Percentiles rank a stretch among this genome's conserved stretches.
phyloP scores from a whole-genome alignment of 192 early-diverging fungal genomes.

The Allomyces macrogynus region DNA sequence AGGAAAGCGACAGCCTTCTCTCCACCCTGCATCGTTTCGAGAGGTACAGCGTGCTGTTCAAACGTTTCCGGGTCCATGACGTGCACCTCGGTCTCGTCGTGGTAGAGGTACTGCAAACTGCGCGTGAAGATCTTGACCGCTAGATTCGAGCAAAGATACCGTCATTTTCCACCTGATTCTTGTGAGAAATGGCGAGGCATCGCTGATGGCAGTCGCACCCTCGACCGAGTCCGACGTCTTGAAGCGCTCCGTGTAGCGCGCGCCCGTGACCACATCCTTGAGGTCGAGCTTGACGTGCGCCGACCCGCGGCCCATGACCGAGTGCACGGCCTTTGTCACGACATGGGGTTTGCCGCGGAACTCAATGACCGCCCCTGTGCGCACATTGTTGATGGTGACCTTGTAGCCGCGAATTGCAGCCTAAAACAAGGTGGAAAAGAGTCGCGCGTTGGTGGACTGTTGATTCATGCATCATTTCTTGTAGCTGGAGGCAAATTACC shows the following conservation, averaged over 20 bases:
- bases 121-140: constrained; percentile 36
- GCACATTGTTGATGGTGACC: background rate
- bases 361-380: background rate
- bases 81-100: constrained; percentile 34
- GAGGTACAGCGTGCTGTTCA: constrained; percentile 43
- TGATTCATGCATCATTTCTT: too few relatives aligned
- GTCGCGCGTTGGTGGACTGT: too few relatives aligned
- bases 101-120: constrained; percentile 52
- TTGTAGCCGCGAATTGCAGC: background rate
- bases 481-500: too few relatives aligned
- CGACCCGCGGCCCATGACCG: background rate
- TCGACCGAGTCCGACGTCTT: constrained; percentile 48
- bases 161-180: too few relatives aligned
- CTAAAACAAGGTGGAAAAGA: too few relatives aligned
- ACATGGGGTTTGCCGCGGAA: background rate
- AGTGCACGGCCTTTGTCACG: background rate
- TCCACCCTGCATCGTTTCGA: constrained; percentile 36
- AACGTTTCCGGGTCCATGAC: constrained; percentile 45
- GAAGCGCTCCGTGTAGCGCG: constrained; percentile 42
- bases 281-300: constrained; percentile 31
- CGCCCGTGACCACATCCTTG: constrained; percentile 37
- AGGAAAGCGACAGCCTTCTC: constrained; percentile 6
- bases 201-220: constrained; percentile 8
- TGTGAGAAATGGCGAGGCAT: too few relatives aligned
- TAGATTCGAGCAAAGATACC: too few relatives aligned